Percentiles rank a stretch among this genome's conserved stretches.
phyloP scores from a whole-genome alignment of 192 early-diverging fungal species.

The Linderina pennispora region DNA sequence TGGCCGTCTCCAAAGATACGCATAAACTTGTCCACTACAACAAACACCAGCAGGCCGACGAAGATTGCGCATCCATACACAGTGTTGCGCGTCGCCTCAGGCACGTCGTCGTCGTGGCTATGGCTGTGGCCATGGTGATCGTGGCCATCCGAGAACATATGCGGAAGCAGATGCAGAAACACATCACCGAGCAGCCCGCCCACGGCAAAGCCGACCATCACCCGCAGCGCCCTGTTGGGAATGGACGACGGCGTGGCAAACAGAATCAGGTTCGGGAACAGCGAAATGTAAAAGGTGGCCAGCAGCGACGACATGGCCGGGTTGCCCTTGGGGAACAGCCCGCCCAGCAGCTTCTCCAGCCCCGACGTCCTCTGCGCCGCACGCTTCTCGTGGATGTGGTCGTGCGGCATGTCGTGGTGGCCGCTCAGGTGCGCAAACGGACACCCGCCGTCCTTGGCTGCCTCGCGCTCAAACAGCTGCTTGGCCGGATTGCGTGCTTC shows the following conservation, averaged over 20 bases:
- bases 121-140: slow-evolving; percentile 35
- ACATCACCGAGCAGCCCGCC: slow-evolving; percentile 82
- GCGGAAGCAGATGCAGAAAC: slow-evolving; percentile 76
- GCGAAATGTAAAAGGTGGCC: slow-evolving; percentile 74
- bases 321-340: slow-evolving; percentile 41
- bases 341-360: slow-evolving; percentile 38
- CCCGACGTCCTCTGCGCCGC: slow-evolving; percentile 9
- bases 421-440: too few species aligned
- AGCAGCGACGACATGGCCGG: slow-evolving; percentile 51
- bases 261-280: slow-evolving; percentile 74
- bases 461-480: slow-evolving; percentile 25
- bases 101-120: slow-evolving; percentile 16
- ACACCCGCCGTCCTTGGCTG: slow-evolving; percentile 9
- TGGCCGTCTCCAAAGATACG: slow-evolving; percentile 63
- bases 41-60: slow-evolving; percentile 67
- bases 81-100: slow-evolving; percentile 49
- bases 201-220: slow-evolving; percentile 82
- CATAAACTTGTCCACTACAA: slow-evolving; percentile 80
- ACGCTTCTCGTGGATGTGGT: slow-evolving; percentile 4
- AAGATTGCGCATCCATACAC: slow-evolving; percentile 72
- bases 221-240: slow-evolving; percentile 46
- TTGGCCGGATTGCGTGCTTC: slow-evolving; percentile 4
- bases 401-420: slow-evolving; percentile 12
- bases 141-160: slow-evolving; percentile 59
- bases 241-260: slow-evolving; percentile 73